These are phyloP conservation scores for Lasiosphaeria ovina DNA, from an alignment of 495 filamentous ascomycete species.

Conservation along the genomic window DNA sequence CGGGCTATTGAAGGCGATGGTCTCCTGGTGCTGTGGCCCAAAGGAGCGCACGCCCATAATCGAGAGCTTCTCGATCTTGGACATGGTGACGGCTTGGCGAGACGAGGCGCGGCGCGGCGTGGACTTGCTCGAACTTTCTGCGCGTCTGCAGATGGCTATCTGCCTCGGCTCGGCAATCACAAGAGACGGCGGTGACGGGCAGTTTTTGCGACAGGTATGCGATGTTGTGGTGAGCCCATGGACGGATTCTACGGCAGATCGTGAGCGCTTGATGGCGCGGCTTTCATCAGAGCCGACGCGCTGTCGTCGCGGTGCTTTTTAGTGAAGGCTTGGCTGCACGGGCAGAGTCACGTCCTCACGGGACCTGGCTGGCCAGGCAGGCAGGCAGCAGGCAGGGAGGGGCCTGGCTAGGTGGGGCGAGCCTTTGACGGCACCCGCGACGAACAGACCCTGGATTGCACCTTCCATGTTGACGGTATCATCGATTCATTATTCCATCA, in stretches of 20 bases:
- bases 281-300: slow-evolving; percentile 4
- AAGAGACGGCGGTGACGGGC: not conserved
- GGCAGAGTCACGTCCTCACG: slow-evolving; percentile 1
- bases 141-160: not conserved
- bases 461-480: too few species aligned
- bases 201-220: not conserved
- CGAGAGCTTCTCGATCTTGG: slow-evolving; percentile 85
- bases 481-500: too few species aligned
- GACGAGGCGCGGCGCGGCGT: not conserved
- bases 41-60: slow-evolving; percentile 92
- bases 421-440: slow-evolving; percentile 13
- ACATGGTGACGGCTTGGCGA: slow-evolving; percentile 41
- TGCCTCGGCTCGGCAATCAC: not conserved
- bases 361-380: not conserved
- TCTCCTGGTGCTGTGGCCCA: slow-evolving; percentile 69
- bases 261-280: not conserved
- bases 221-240: slow-evolving; percentile 1
- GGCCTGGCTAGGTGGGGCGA: not conserved
- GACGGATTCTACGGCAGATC: not conserved
- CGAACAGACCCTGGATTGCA: not conserved
- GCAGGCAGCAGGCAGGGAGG: not conserved
- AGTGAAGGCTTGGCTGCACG: not conserved
- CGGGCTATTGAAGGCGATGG: slow-evolving; percentile 85
- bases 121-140: too few species aligned
- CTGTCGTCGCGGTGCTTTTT: slow-evolving; percentile 8